Base-by-base conservation (phyloP, 1,284 basidiomycete species). In the Marasmius fiardii region DNA sequence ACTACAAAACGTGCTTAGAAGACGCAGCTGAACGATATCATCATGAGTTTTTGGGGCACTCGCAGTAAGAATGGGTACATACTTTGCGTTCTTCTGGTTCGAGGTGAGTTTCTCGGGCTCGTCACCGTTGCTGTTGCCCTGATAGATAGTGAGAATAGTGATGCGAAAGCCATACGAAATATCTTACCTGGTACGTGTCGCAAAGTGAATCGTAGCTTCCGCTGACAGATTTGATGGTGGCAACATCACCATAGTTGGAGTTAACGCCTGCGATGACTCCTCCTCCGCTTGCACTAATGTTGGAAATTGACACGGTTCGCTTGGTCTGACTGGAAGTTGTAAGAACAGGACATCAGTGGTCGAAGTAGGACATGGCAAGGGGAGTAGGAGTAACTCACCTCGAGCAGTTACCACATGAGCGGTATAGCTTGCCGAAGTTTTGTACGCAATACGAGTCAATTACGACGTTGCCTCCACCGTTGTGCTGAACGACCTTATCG, bases 401-500 rank as follows among this genome's bases (percentile, higher is more conserved):
- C 26, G 34, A 26, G 43, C 56, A 58, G 33, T 58, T 56, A 24
- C 59, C 59, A 49, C 59, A 60, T 6, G 56, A 58, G 12, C 60
- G 43, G 53, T 61, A 61, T 12, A 61, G 53, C 53, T 61, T 61
- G 10, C 60, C 60, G 34, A 61, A 61, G 43, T 48, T 52, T 39
- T 61, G 58, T 3, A 59, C 60, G 35, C 58, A 59, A 47, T 44
- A 61, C 8, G 52, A 55, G 51, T 61, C 58, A 51, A 61, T 61
- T 35, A 53, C 49, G 26, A 61, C 60, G 1, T 54, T 59, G 18
- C 60, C 60, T 33, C 55, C 58, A 23, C 60, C 60, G 34, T 61
- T 61, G 53, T 61, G 60, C 37, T 61, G 60, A 21, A 61, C 60
- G 39, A 61, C 54, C 53, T 61, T 61, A 53, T 61, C 60, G 10